A percentile compares a stretch with the other conserved stretches of the same genome.
Conservation (phyloP, 2,329 filamentous ascomycete species). For the Sarocladiaceae sp. region DNA sequence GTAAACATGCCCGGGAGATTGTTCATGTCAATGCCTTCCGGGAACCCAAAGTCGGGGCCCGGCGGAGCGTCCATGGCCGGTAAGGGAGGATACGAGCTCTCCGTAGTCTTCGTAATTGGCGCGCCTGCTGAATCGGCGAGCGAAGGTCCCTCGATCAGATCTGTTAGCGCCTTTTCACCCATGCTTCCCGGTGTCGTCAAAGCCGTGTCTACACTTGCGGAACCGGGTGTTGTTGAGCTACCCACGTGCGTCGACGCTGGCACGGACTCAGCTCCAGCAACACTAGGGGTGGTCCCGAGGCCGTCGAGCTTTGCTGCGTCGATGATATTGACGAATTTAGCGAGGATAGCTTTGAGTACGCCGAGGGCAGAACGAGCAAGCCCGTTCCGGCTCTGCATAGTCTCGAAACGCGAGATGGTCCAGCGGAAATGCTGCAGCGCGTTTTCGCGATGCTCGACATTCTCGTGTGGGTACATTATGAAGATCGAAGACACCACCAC, state of each 20-base stretch:
- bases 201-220: neutral
- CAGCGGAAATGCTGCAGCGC: constrained; percentile 52
- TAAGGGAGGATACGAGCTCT: neutral
- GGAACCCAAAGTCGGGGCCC: neutral
- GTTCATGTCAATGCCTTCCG: neutral
- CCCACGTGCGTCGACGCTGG: constrained; percentile 14
- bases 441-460: constrained; percentile 23
- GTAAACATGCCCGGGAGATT: neutral
- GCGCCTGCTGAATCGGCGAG: neutral
- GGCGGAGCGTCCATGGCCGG: neutral
- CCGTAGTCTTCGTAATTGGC: neutral
- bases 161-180: constrained; percentile 3
- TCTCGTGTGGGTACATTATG: constrained; percentile 45
- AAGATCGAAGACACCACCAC: constrained; percentile 55
- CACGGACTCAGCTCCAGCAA: constrained; percentile 14
- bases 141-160: constrained; percentile 2
- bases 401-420: constrained; percentile 52
- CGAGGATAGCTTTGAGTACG: constrained; percentile 48
- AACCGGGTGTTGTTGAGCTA: neutral
- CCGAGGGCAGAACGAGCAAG: constrained; percentile 48
- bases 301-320: constrained; percentile 16
- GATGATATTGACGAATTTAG: constrained; percentile 46
- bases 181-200: neutral
- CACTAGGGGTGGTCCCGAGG: constrained; percentile 9
- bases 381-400: constrained; percentile 46